A percentile compares a stretch with the other conserved stretches of the same genome.
phyloP scores from a whole-genome alignment of 192 early-diverging fungal species.

The Polychytrium aggregatum region DNA sequence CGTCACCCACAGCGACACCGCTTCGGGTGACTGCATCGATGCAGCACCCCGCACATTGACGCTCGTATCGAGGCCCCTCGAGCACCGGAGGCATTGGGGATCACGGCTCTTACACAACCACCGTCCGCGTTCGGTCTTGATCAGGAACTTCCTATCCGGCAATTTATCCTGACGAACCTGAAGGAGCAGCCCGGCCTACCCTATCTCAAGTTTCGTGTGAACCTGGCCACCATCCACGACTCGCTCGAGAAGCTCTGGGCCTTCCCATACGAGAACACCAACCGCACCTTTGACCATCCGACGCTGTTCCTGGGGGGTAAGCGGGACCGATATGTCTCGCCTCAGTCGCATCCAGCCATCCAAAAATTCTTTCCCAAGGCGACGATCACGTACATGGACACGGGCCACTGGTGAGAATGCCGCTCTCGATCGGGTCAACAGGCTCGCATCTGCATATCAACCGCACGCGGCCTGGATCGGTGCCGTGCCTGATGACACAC shows the following conservation, averaged over 20 bases:
- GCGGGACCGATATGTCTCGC: slow-evolving; percentile 54
- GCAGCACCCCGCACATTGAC: not conserved
- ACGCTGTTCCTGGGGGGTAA: slow-evolving; percentile 77
- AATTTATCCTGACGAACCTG: slow-evolving; percentile 87
- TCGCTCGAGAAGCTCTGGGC: slow-evolving; percentile 11
- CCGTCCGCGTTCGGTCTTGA: no score
- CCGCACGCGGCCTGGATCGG: no score
- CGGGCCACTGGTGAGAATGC: slow-evolving; percentile 70
- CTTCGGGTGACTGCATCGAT: no score
- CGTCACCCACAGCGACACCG: no score
- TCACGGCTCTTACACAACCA: no score
- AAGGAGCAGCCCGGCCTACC: slow-evolving; percentile 26
- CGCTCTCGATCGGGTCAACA: no score
- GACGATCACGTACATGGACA: slow-evolving; percentile 52
- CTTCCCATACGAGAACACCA: slow-evolving; percentile 26
- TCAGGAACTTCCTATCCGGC: slow-evolving; percentile 22
- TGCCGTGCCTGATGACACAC: not conserved
- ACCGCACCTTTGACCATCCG: slow-evolving; percentile 39
- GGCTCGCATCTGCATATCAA: no score
- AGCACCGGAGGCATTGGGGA: no score
- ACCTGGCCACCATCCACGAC: slow-evolving; percentile 53
- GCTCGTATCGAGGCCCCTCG: not conserved
- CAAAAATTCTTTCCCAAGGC: slow-evolving; percentile 59
- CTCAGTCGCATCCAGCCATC: slow-evolving; percentile 43
- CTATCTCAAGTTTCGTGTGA: slow-evolving; percentile 58